phyloP scores from a whole-genome alignment of 768 basidiomycete genomes.

The Boletus insuetus region DNA sequence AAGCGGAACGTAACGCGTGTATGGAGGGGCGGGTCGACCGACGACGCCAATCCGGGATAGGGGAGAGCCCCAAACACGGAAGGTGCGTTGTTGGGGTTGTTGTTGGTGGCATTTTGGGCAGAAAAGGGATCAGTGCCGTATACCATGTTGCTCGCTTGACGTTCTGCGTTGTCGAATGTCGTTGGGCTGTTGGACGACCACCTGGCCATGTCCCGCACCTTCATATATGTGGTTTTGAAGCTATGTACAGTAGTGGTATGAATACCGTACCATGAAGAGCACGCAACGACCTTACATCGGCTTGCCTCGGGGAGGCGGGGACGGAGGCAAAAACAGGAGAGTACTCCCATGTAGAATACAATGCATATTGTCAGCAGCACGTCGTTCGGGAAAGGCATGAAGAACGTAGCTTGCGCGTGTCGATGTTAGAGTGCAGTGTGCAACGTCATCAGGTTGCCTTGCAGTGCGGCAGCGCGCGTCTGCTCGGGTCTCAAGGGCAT shows the following conservation, averaged over 20 bases:
- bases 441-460: background rate
- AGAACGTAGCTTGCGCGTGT: background rate
- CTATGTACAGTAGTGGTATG: conserved; percentile 13
- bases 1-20: conserved; percentile 46
- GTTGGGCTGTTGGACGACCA: background rate
- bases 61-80: conserved; percentile 67
- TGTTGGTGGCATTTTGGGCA: conserved; percentile 23
- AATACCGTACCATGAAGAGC: background rate
- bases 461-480: background rate
- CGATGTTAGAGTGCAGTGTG: conserved; percentile 2
- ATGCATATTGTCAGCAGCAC: background rate
- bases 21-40: conserved; percentile 26
- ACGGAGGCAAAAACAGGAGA: background rate
- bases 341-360: background rate
- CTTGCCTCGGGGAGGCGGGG: background rate
- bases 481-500: conserved; percentile 8
- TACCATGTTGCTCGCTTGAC: conserved; percentile 5
- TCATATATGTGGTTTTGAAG: conserved; percentile 15
- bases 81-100: conserved; percentile 27
- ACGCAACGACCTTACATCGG: background rate
- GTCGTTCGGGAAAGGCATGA: background rate
- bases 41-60: conserved; percentile 38
- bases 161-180: background rate
- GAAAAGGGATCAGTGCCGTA: conserved; percentile 31
- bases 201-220: background rate